phyloP scores from a whole-genome alignment of 176 grass and related monocot genomes.

The Juncus effusus region DNA sequence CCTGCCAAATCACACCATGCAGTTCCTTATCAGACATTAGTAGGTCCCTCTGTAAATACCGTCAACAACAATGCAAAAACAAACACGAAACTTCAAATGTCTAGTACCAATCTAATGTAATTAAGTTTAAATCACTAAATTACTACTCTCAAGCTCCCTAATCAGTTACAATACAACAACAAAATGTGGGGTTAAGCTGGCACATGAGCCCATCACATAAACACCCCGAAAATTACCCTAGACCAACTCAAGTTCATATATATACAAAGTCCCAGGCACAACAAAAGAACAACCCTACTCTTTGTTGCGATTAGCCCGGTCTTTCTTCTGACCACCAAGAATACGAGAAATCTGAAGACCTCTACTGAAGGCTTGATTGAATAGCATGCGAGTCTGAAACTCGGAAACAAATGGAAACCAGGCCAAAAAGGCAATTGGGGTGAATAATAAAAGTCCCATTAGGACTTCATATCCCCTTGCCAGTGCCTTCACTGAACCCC shows the following conservation, averaged over 20 bases:
- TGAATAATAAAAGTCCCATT: conserved; percentile 86
- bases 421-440: conserved; percentile 78
- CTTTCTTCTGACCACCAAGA: conserved; percentile 90
- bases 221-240: neutral
- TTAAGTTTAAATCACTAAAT: conserved; percentile 8
- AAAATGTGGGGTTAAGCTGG: neutral
- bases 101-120: too few species aligned
- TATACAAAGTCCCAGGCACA: conserved; percentile 19
- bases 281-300: conserved; percentile 45
- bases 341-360: conserved; percentile 96
- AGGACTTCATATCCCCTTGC: conserved; percentile 86
- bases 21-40: too few species aligned
- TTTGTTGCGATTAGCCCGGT: conserved; percentile 60
- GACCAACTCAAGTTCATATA: conserved; percentile 10
- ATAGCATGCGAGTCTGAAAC: conserved; percentile 96
- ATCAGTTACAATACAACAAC: neutral
- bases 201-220: neutral
- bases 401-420: conserved; percentile 96
- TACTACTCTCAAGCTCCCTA: neutral
- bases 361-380: conserved; percentile 97
- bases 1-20: too few species aligned
- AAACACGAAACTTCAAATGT: too few species aligned
- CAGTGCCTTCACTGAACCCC: conserved; percentile 83
- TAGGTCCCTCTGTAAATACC: too few species aligned
- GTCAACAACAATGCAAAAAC: too few species aligned